Percentiles rank a stretch among this genome's conserved stretches.
Conservation (phyloP, 805 yeast genomes). For the Kodamaea leandrae region DNA sequence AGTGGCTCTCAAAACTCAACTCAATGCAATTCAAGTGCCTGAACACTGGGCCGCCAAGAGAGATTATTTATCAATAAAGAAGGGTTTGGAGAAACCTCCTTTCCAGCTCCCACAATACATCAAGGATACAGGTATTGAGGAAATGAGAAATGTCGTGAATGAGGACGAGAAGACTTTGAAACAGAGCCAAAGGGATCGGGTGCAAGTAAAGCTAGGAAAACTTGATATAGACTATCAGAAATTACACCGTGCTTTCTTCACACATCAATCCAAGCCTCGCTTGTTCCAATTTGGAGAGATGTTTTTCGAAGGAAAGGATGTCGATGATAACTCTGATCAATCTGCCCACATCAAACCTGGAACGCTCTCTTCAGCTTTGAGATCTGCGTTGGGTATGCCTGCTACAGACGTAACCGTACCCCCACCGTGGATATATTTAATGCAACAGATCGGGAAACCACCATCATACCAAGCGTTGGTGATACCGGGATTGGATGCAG, state of each 20-base stretch:
- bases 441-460: slow-evolving; percentile 75
- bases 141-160: slow-evolving; percentile 62
- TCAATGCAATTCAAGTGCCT: slow-evolving; percentile 76
- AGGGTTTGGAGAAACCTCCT: slow-evolving; percentile 66
- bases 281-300: slow-evolving; percentile 71
- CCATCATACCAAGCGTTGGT: slow-evolving; percentile 71
- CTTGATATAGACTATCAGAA: slow-evolving; percentile 83
- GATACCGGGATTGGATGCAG: slow-evolving; percentile 48
- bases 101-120: slow-evolving; percentile 79
- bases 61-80: slow-evolving; percentile 65
- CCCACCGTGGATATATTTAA: slow-evolving; percentile 78
- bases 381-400: slow-evolving; percentile 66
- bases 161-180: slow-evolving; percentile 58
- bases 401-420: slow-evolving; percentile 41
- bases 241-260: slow-evolving; percentile 83
- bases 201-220: slow-evolving; percentile 85
- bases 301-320: slow-evolving; percentile 73
- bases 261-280: slow-evolving; percentile 70
- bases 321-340: slow-evolving; percentile 38
- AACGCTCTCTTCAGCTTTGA: slow-evolving; percentile 54
- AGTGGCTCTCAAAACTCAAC: slow-evolving; percentile 59
- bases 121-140: slow-evolving; percentile 77
- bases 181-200: slow-evolving; percentile 75
- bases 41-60: slow-evolving; percentile 78
- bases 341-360: slow-evolving; percentile 61